Base-by-base conservation (phyloP, 2,329 filamentous ascomycete species). In the Calonectria ilicicola region DNA sequence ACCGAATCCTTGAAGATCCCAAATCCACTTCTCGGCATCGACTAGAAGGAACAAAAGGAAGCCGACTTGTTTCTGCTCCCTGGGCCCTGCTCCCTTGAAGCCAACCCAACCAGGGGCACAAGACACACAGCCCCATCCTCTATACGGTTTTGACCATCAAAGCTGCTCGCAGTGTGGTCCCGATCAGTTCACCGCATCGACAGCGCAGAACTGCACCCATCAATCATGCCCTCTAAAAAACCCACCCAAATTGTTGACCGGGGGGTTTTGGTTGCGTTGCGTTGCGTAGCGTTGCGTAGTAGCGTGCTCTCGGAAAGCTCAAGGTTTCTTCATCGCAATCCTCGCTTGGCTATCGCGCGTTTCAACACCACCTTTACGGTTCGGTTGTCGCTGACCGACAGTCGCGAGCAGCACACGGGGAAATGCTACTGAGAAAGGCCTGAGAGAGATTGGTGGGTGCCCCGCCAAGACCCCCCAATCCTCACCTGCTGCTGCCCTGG, bases 21-120 rank as follows among this genome's bases (percentile, higher is more conserved):
- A 42, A 58, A 70, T 68, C 40, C 70, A 72, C 29, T 40, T 66
- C 27, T 17, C 51, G 58, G 42, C 62, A 62, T 53, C 51, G 63
- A 77, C 29, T 32, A 38, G n/a, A 35, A 58, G 53, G 53, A 38
- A 38, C 29, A 77, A 65, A 46, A 42, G 56, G n/a, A 42, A 19
- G 21, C 29, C 17, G 56, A 14, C 26, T 51, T 72, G 49, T 67
- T 74, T 74, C 60, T 69, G 76, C 72, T 77, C 76, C 76, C 75
- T 77, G 23, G 69, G 38, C 35, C 35, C 46, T 64, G 40, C 51
- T 42, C 38, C 42, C 47, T 17, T 27, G 26, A 47, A n/a, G 53
- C 63, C 58, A 60, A 40, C 49, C 63, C 58, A 60, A 40, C 49
- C 56, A 47, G 46, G 58, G 67, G 46, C 46, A 65, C 63, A 56